A percentile compares a stretch with the other conserved stretches of the same genome.
Conservation (phyloP, 2,329 filamentous ascomycete genomes). For the Xenosphaeropsis pyriputrescens region DNA sequence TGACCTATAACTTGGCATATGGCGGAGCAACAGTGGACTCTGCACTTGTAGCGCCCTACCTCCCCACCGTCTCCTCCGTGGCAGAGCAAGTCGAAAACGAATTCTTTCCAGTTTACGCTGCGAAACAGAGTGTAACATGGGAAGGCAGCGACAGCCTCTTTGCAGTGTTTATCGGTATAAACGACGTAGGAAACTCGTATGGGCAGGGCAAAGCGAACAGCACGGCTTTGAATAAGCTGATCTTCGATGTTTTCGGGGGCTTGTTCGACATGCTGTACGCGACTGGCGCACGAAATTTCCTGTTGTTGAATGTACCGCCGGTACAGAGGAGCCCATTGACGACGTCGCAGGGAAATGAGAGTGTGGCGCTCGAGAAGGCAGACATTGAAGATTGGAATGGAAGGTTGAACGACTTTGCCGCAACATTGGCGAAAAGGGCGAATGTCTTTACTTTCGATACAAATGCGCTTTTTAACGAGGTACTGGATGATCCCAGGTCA, state of each 20-base stretch:
- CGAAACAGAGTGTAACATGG: constrained; percentile 18
- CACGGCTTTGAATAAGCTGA: constrained; percentile 19
- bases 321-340: constrained; percentile 37
- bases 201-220: constrained; percentile 17
- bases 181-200: constrained; percentile 36
- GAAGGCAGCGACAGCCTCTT: constrained; percentile 24
- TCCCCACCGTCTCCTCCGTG: constrained; percentile 20
- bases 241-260: constrained; percentile 26
- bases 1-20: constrained; percentile 36
- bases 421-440: constrained; percentile 16
- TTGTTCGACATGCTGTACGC: constrained; percentile 31
- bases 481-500: constrained; percentile 33
- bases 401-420: constrained; percentile 25
- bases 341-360: constrained; percentile 20
- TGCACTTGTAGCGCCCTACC: constrained; percentile 20
- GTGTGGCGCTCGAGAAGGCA: constrained; percentile 21
- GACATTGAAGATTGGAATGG: constrained; percentile 37
- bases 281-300: constrained; percentile 40
- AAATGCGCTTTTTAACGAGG: constrained; percentile 31
- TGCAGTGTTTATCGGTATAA: constrained; percentile 38
- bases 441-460: constrained; percentile 39
- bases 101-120: constrained; percentile 24
- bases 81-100: constrained; percentile 24
- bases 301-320: constrained; percentile 43
- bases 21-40: constrained; percentile 25